Evolutionary conservation across 225 moss, liverwort and hornwort genomes (phyloP).

Genomic region (Pseudoscleropodium purum): DNA sequence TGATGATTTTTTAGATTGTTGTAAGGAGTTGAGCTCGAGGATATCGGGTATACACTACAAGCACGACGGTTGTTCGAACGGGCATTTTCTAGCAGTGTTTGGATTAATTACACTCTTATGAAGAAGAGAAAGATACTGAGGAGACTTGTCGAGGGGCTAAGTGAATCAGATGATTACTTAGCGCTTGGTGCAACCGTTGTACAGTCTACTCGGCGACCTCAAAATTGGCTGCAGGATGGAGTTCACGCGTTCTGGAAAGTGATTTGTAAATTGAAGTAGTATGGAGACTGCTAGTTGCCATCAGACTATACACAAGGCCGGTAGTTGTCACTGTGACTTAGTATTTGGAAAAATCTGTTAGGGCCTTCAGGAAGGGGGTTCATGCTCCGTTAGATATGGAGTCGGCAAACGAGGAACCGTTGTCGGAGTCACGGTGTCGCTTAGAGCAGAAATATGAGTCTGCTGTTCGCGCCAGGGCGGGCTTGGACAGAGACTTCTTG

Average conservation of each 20-base stretch:
- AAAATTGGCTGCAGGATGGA: background rate
- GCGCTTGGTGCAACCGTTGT: background rate
- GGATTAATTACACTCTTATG: background rate
- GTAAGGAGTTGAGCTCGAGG: background rate
- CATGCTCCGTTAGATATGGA: constrained; percentile 40
- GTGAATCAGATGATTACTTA: background rate
- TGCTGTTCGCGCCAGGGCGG: constrained; percentile 39
- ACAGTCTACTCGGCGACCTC: background rate
- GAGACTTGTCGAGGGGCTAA: background rate
- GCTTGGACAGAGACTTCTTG: constrained; percentile 71
- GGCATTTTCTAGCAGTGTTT: background rate
- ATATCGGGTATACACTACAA: background rate
- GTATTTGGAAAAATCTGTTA: background rate
- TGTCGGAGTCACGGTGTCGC: background rate
- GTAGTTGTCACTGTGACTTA: background rate
- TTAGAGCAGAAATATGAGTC: constrained; percentile 25
- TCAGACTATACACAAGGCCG: background rate
- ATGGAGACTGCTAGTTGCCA: background rate
- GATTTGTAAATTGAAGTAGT: background rate
- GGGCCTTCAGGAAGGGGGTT: constrained; percentile 14
- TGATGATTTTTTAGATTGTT: background rate
- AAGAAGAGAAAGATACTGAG: background rate
- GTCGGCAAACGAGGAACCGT: constrained; percentile 28
- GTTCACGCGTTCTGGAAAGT: background rate
- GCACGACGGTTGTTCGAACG: background rate